Conservation (phyloP, 768 basidiomycete genomes). For the Coprinopsis strossmayeri region DNA sequence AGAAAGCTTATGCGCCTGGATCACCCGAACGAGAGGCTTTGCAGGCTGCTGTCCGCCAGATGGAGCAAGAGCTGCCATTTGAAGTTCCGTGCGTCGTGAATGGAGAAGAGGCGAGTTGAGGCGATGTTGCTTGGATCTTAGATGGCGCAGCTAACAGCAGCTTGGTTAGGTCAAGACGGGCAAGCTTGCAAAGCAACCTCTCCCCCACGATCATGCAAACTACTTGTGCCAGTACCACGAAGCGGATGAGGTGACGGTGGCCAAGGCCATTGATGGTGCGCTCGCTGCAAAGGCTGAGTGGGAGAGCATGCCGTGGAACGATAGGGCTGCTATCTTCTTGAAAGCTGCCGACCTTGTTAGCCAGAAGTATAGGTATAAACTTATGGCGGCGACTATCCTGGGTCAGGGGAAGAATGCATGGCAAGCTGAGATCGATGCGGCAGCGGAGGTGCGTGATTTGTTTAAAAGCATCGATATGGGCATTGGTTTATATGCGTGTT, state of each 20-base stretch:
- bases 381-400: constrained; percentile 94
- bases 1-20: constrained; percentile 76
- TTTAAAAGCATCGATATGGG: not conserved
- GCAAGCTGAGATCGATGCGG: constrained; percentile 99
- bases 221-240: constrained; percentile 85
- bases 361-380: constrained; percentile 92
- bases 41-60: constrained; percentile 65
- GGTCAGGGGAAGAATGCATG: constrained; percentile 99
- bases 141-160: not conserved
- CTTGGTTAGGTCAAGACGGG: constrained; percentile 67
- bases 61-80: constrained; percentile 81
- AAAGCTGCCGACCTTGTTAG: constrained; percentile 95
- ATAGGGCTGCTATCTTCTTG: constrained; percentile 95
- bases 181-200: constrained; percentile 66
- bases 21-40: constrained; percentile 73
- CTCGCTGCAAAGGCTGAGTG: constrained; percentile 82
- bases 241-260: constrained; percentile 71
- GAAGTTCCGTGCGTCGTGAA: constrained; percentile 93
- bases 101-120: constrained; percentile 64
- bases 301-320: constrained; percentile 95
- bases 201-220: constrained; percentile 82
- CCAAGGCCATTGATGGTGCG: constrained; percentile 79
- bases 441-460: constrained; percentile 68
- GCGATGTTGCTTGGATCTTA: constrained; percentile 2
- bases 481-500: not conserved